Evolutionary conservation across 1,139 yeast species (phyloP).

Genomic region (Nadsonia commutata): DNA sequence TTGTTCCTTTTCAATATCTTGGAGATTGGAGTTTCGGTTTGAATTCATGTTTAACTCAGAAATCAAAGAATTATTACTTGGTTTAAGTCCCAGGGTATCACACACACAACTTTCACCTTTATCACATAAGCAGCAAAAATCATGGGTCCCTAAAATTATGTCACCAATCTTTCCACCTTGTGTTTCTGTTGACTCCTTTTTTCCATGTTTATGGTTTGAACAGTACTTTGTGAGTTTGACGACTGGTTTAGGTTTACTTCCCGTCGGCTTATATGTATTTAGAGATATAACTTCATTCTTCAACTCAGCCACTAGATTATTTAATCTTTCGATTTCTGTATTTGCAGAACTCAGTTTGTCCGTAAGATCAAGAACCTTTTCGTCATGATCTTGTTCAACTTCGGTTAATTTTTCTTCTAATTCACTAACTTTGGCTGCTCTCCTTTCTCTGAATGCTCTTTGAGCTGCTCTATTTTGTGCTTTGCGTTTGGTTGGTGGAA

Average conservation of each 20-base stretch:
- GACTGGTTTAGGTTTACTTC: background rate
- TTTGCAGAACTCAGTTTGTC: conserved; percentile 28
- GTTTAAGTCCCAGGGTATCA: conserved; percentile 18
- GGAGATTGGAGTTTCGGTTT: too few relatives aligned
- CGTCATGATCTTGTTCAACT: conserved; percentile 40
- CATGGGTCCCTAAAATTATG: too few relatives aligned
- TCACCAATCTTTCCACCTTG: too few relatives aligned
- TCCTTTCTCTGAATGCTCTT: conserved; percentile 72
- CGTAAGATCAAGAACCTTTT: conserved; percentile 25
- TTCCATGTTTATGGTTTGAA: background rate
- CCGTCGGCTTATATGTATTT: background rate
- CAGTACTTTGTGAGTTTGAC: background rate
- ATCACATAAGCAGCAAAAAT: conserved; percentile 20
- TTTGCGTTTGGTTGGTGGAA: conserved; percentile 44
- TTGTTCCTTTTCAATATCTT: conserved; percentile 3
- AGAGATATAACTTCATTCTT: conserved; percentile 10
- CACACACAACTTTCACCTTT: conserved; percentile 21
- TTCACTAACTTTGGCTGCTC: conserved; percentile 47
- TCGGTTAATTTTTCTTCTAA: conserved; percentile 42
- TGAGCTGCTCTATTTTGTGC: conserved; percentile 95
- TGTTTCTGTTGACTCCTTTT: too few relatives aligned
- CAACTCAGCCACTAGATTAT: conserved; percentile 9
- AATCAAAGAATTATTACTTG: background rate
- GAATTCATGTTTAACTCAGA: too few relatives aligned
- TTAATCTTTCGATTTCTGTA: conserved; percentile 14